Percentiles rank a stretch among this genome's conserved stretches.
These are phyloP conservation scores for Penstemon barbatus DNA, from an alignment of 257 asterid species.

Conservation along the genomic window DNA sequence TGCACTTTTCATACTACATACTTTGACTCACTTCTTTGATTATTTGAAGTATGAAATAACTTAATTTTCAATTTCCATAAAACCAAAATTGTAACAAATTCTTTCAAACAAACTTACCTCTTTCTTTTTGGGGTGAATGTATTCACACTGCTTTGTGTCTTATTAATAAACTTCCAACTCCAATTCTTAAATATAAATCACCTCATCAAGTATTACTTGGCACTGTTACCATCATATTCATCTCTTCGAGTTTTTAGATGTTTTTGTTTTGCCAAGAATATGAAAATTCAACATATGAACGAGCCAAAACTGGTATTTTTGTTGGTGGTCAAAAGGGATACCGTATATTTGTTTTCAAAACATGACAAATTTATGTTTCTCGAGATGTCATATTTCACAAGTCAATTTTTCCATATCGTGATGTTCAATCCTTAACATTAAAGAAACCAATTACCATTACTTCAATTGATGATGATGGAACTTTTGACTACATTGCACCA, in stretches of 20 bases:
- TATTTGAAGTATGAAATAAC: too few relatives aligned
- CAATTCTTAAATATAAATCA: background rate
- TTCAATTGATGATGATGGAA: too few relatives aligned
- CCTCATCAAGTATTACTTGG: background rate
- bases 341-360: background rate
- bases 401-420: background rate
- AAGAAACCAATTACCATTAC: background rate
- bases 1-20: too few relatives aligned
- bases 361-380: background rate
- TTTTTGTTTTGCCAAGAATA: slow-evolving; percentile 11
- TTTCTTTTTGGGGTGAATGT: too few relatives aligned
- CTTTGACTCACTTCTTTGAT: too few relatives aligned
- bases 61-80: too few relatives aligned
- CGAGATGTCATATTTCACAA: background rate
- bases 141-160: too few relatives aligned
- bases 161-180: too few relatives aligned
- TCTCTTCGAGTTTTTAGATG: background rate
- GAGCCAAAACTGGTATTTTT: background rate
- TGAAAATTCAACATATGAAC: background rate
- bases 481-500: too few relatives aligned
- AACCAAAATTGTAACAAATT: too few relatives aligned
- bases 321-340: background rate
- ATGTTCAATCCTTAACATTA: background rate
- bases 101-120: too few relatives aligned
- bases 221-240: background rate